Evolutionary conservation across 345 rosid species (phyloP).

Genomic region (Iberis pinnata): DNA sequence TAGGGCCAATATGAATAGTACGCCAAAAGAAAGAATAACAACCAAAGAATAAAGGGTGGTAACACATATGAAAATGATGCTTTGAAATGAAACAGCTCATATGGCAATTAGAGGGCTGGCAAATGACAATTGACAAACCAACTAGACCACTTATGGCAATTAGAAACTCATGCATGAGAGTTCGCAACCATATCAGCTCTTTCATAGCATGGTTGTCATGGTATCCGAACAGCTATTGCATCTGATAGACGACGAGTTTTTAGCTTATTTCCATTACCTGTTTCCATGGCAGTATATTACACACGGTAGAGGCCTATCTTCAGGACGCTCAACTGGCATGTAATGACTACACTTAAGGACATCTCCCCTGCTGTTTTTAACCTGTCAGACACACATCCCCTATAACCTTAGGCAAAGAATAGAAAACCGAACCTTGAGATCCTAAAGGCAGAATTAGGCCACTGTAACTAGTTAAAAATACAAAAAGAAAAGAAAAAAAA

Average conservation of each 20-base stretch:
- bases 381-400: conserved; percentile 41
- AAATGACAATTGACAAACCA: neutral
- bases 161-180: neutral
- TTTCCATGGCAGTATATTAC: conserved; percentile 97
- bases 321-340: conserved; percentile 56
- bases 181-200: neutral
- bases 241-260: neutral
- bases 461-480: neutral
- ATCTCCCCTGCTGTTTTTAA: conserved; percentile 69
- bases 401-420: conserved; percentile 1
- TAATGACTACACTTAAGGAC: conserved; percentile 85
- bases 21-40: neutral
- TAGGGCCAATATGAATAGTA: neutral
- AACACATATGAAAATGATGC: too few relatives aligned
- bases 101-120: neutral
- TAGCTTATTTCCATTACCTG: conserved; percentile 39
- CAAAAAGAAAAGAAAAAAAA: neutral
- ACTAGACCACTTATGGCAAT: neutral
- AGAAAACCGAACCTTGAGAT: conserved; percentile 28
- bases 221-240: neutral
- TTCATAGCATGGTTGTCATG: neutral
- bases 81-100: too few relatives aligned
- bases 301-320: conserved; percentile 78
- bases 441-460: conserved; percentile 14
- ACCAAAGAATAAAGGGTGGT: neutral